Percentiles rank a stretch among this genome's conserved stretches.
phyloP scores from a whole-genome alignment of 495 filamentous ascomycete species.

The Penicillium ochrochloron region DNA sequence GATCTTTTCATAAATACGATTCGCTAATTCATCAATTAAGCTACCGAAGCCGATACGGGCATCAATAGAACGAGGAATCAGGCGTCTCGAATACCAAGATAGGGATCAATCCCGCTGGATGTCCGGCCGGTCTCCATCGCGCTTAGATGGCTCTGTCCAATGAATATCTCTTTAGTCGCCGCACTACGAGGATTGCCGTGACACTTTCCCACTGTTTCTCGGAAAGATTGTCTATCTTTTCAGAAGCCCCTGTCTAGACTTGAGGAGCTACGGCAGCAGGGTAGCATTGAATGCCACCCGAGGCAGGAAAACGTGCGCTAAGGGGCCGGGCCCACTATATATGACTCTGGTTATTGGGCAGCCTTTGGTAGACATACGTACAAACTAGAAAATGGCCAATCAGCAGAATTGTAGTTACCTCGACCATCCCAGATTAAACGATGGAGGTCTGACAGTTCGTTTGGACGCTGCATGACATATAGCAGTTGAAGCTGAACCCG shows the following conservation, averaged over 20 bases:
- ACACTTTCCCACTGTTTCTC: neutral
- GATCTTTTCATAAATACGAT: neutral
- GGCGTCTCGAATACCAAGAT: neutral
- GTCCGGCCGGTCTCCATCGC: neutral
- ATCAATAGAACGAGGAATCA: neutral
- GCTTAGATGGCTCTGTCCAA: neutral
- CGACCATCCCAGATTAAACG: neutral
- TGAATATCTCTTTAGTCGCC: neutral
- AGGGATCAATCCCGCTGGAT: conserved; percentile 1
- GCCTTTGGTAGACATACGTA: neutral
- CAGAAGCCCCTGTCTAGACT: neutral
- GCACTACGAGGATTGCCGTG: neutral
- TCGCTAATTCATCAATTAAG: conserved; percentile 1
- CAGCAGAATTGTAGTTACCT: neutral
- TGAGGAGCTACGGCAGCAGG: neutral
- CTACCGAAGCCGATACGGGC: conserved; percentile 6
- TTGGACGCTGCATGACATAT: neutral
- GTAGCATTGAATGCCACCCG: conserved; percentile 3
- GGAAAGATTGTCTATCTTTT: neutral
- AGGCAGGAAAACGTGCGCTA: conserved; percentile 1
- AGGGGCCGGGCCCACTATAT: neutral
- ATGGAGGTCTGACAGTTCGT: neutral
- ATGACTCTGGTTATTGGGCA: neutral
- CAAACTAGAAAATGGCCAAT: neutral
- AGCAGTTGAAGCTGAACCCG: neutral